Evolutionary conservation across 2,329 filamentous ascomycete species (phyloP), one percentile per base, ranked within the genome.

Genomic region (Cladosporium sp.): DNA sequence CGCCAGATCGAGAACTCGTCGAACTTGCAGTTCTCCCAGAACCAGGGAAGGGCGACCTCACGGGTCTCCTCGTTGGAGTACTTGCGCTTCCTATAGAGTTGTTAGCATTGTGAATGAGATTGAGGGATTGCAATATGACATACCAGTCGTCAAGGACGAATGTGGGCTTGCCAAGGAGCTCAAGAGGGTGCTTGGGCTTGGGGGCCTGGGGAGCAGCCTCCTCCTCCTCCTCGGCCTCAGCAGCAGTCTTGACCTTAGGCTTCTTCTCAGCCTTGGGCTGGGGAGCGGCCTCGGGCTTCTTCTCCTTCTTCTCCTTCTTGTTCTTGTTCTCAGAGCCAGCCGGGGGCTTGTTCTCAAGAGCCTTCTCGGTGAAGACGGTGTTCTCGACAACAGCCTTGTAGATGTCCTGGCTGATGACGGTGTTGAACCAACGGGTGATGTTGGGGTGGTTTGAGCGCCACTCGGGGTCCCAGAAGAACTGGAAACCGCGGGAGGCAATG

Each of bases 181-280:
- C 94, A 71, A 96, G 86, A 74, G 95, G 93, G 86, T 99, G 95
- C 91, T 98, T 99, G 79, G 93, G 82, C 89, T 97, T 98, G 77
- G 92, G 91, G 69, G 88, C 86, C 66, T 85, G 81, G 43, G 80
- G 76, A 60, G 83, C 83, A 59, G 83, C 83, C 70, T 86, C 84
- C 69, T 88, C 86, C 65, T 88, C 87, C 66, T 88, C 86, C 65
- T 89, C 88, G 18, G 25, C 51, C 65, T 89, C 88, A 43, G 82
- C 81, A 66, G 80, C 82, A 77, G 82, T 82, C 76, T 82, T 82
- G 67, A 83, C 80, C 76, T 84, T 82, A 66, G 83, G 79, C 77
- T 86, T 82, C 65, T 80, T 76, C 87, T 73, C 69, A 30, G 56
- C 46, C 28, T 57, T 56, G 59, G 70, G 66, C 74, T 95, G 94